These are phyloP conservation scores for Crotalaria pallida DNA, from an alignment of 306 rosid genomes.

Conservation along the genomic window DNA sequence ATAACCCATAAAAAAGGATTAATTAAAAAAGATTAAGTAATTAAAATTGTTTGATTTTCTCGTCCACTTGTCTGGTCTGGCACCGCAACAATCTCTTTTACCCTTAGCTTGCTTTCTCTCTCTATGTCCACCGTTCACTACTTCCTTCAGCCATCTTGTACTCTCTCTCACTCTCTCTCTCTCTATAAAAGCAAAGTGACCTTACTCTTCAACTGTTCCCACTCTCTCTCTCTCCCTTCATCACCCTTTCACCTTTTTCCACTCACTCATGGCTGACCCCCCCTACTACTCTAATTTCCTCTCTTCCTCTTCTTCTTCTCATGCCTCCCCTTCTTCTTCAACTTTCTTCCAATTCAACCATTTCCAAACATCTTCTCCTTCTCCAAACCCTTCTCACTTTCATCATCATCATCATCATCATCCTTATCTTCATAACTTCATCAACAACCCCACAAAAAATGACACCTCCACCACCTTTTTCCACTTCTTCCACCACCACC, in stretches of 20 bases:
- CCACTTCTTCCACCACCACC: slow-evolving; percentile 6
- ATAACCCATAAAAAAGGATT: too few species aligned
- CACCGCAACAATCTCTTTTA: slow-evolving; percentile 26
- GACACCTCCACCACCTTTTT: slow-evolving; percentile 3
- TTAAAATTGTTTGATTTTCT: neutral
- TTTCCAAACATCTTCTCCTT: slow-evolving; percentile 17
- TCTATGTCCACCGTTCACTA: slow-evolving; percentile 68
- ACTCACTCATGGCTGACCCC: slow-evolving; percentile 39
- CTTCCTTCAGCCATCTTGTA: slow-evolving; percentile 77
- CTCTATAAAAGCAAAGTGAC: slow-evolving; percentile 40
- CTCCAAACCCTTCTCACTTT: slow-evolving; percentile 22
- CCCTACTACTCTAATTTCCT: slow-evolving; percentile 34
- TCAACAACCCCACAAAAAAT: neutral
- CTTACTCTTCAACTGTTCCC: slow-evolving; percentile 38
- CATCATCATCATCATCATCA: neutral
- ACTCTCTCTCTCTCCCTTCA: too few species aligned
- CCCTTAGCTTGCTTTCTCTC: slow-evolving; percentile 31
- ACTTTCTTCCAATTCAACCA: slow-evolving; percentile 31
- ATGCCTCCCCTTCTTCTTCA: slow-evolving; percentile 2
- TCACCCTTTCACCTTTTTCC: slow-evolving; percentile 13
- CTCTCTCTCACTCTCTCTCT: slow-evolving; percentile 63
- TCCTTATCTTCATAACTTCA: slow-evolving; percentile 21
- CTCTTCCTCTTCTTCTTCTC: slow-evolving; percentile 22
- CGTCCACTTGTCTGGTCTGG: slow-evolving; percentile 11
- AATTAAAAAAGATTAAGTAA: neutral